Evolutionary conservation across 2,329 filamentous ascomycete species (phyloP).

Genomic region (Colletotrichum sp.): DNA sequence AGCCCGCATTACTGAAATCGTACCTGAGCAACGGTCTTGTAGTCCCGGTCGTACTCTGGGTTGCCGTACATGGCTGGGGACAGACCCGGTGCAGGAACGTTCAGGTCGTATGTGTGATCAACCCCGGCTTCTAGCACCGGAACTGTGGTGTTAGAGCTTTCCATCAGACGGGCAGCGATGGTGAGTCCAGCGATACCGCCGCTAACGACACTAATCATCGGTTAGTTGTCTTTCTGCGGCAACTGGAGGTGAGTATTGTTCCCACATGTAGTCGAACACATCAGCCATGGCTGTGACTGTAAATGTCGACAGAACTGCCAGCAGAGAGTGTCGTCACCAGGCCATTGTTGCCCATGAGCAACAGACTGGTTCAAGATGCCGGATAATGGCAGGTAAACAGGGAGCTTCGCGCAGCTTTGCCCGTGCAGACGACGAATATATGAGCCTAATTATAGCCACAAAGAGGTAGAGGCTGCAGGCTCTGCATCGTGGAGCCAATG

Average conservation of each 20-base stretch:
- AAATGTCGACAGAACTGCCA: not conserved
- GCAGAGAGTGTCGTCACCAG: not conserved
- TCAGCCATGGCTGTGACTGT: not conserved
- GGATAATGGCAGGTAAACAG: not conserved
- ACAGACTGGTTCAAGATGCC: not conserved
- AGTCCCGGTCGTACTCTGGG: conserved; percentile 24
- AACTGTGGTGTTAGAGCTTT: conserved; percentile 24
- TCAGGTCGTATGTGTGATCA: conserved; percentile 18
- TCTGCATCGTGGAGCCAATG: not conserved
- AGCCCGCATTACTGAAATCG: conserved; percentile 50
- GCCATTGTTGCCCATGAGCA: not conserved
- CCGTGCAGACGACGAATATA: not conserved
- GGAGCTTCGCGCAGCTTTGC: not conserved
- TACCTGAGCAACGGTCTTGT: conserved; percentile 26
- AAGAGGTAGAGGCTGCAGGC: not conserved
- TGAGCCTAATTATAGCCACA: not conserved
- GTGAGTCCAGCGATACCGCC: conserved; percentile 61
- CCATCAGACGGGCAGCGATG: conserved; percentile 52
- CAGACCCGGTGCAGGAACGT: conserved; percentile 22
- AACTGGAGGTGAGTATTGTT: no score
- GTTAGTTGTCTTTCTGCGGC: no score
- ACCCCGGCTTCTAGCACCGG: conserved; percentile 22
- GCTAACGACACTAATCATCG: conserved; percentile 50
- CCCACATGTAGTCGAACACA: conserved; percentile 10
- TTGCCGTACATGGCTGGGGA: conserved; percentile 24